A percentile compares a stretch with the other conserved stretches of the same genome.
These are phyloP conservation scores for Pythium insidiosum DNA, from an alignment of 352 stramenopile genomes.

Conservation along the genomic window DNA sequence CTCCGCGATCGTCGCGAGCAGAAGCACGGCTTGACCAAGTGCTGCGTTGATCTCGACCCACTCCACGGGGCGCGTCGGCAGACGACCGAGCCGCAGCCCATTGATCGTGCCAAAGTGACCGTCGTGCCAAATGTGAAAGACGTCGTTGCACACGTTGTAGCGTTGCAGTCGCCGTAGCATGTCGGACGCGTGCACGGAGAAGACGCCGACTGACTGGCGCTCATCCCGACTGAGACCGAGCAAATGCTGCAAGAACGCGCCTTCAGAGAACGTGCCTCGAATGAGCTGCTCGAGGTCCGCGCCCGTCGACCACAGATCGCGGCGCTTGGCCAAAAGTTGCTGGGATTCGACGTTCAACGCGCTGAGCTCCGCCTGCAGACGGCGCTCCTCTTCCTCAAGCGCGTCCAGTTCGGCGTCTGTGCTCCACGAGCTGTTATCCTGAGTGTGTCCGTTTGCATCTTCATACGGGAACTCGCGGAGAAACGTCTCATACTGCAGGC, in stretches of 20 bases:
- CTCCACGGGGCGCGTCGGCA: slow-evolving; percentile 78
- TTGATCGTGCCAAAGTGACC: slow-evolving; percentile 88
- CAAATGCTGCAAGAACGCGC: slow-evolving; percentile 70
- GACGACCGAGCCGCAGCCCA: slow-evolving; percentile 70
- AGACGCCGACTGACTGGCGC: slow-evolving; percentile 64
- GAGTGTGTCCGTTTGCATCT: slow-evolving; percentile 21
- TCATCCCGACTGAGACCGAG: slow-evolving; percentile 67
- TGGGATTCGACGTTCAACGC: slow-evolving; percentile 47
- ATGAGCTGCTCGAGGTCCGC: slow-evolving; percentile 65
- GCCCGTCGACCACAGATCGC: slow-evolving; percentile 66
- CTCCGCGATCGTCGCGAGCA: slow-evolving; percentile 77
- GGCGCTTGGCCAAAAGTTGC: slow-evolving; percentile 43
- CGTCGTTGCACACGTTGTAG: slow-evolving; percentile 87
- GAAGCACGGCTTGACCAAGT: slow-evolving; percentile 74
- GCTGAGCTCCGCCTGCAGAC: slow-evolving; percentile 41
- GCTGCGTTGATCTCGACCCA: slow-evolving; percentile 89
- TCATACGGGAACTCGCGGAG: slow-evolving; percentile 34
- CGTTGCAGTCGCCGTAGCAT: slow-evolving; percentile 71
- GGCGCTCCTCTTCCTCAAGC: slow-evolving; percentile 54
- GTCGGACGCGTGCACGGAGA: slow-evolving; percentile 73
- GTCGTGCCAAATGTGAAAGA: slow-evolving; percentile 90
- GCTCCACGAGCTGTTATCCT: slow-evolving; percentile 23
- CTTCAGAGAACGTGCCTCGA: slow-evolving; percentile 61
- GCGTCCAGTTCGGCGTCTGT: slow-evolving; percentile 40
- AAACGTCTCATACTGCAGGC: slow-evolving; percentile 47